Conservation (phyloP, 2,329 filamentous ascomycete genomes). For the Aplosporella prunicola region DNA sequence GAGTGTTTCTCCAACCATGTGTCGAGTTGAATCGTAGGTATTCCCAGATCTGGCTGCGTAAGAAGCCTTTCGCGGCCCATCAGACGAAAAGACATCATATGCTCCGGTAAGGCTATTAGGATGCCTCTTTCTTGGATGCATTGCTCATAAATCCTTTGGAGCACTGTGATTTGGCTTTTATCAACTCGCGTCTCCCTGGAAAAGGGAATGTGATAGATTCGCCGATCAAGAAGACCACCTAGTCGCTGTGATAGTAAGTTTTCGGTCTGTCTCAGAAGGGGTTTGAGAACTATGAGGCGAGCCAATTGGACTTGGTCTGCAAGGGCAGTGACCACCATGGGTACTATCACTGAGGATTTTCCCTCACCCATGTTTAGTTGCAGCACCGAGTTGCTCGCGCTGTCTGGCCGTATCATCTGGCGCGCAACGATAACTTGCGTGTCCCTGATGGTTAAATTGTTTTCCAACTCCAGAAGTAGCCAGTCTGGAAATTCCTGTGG, state of each 20-base stretch:
- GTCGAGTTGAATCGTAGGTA: conserved; percentile 20
- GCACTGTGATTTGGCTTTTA: conserved; percentile 19
- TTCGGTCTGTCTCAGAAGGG: conserved; percentile 52
- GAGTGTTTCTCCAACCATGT: conserved; percentile 35
- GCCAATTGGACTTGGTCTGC: conserved; percentile 44
- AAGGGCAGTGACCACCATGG: conserved; percentile 29
- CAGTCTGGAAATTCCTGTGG: conserved; percentile 46
- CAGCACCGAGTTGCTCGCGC: conserved; percentile 14
- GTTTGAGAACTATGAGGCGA: conserved; percentile 52
- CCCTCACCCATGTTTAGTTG: conserved; percentile 30
- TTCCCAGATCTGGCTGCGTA: not conserved
- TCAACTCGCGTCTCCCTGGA: conserved; percentile 26
- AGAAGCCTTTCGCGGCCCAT: not conserved
- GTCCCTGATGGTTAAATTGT: conserved; percentile 49
- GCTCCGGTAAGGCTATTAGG: not conserved
- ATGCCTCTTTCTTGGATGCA: conserved; percentile 32
- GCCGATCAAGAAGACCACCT: conserved; percentile 36
- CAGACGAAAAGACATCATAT: conserved; percentile 8
- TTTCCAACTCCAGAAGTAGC: conserved; percentile 56
- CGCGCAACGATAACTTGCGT: conserved; percentile 50
- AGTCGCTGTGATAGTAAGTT: conserved; percentile 47
- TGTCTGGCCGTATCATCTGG: conserved; percentile 38
- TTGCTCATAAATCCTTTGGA: conserved; percentile 33
- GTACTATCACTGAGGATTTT: conserved; percentile 24
- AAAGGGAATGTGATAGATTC: conserved; percentile 1